Evolutionary conservation across 768 basidiomycete genomes (phyloP).

Genomic region (Lanmaoa rubissima): DNA sequence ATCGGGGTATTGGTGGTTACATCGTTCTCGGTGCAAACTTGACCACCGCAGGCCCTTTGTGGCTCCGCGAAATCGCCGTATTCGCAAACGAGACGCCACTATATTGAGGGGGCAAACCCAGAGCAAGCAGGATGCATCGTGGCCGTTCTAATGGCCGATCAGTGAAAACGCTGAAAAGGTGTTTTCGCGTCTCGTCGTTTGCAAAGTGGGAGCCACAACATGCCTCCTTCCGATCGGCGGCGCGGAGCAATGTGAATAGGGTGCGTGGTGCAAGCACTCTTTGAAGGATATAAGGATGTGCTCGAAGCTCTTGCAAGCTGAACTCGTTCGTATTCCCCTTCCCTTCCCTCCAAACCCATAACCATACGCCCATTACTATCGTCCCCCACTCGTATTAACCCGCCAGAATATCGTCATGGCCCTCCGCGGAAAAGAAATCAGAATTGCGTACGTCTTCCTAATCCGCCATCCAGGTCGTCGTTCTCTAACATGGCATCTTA

Average conservation of each 20-base stretch:
- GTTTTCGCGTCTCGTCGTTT: slow-evolving; percentile 5
- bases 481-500: slow-evolving; percentile 1
- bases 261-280: slow-evolving; percentile 5
- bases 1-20: slow-evolving; percentile 5
- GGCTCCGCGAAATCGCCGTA: slow-evolving; percentile 21
- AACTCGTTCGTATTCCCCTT: not conserved
- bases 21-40: not conserved
- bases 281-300: slow-evolving; percentile 18
- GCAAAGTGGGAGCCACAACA: slow-evolving; percentile 15
- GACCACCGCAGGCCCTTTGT: slow-evolving; percentile 1
- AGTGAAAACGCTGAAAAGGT: slow-evolving; percentile 20
- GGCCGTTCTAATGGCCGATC: slow-evolving; percentile 26
- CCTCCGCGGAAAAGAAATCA: slow-evolving; percentile 27
- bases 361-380: not conserved
- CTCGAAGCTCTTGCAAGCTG: not conserved
- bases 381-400: not conserved
- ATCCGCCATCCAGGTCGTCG: not conserved
- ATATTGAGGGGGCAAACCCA: slow-evolving; percentile 2
- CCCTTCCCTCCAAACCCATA: not conserved
- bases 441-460: slow-evolving; percentile 30
- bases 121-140: slow-evolving; percentile 27
- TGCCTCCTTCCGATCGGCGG: slow-evolving; percentile 8
- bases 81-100: not conserved
- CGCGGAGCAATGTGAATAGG: slow-evolving; percentile 13
- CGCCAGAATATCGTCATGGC: slow-evolving; percentile 21